These are phyloP conservation scores for Rhynchosporium graminicola DNA, from an alignment of 2,329 filamentous ascomycete genomes.

Conservation along the genomic window DNA sequence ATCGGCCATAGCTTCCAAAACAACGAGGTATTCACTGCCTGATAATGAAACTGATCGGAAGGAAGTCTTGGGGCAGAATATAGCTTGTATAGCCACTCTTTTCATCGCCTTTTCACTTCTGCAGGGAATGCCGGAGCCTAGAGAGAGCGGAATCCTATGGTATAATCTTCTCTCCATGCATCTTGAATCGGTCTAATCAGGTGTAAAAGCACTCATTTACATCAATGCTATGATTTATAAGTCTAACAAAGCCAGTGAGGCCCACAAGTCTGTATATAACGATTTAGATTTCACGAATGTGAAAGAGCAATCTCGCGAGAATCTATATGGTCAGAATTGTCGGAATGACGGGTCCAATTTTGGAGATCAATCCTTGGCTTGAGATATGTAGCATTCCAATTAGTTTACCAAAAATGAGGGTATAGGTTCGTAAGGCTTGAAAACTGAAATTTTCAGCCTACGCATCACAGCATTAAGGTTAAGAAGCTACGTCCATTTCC, in stretches of 20 bases:
- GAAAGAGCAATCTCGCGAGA: neutral
- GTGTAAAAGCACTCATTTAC: neutral
- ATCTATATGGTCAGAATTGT: neutral
- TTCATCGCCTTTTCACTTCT: neutral
- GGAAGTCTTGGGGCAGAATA: neutral
- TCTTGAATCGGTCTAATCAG: neutral
- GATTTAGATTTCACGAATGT: neutral
- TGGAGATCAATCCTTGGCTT: slow-evolving; percentile 1
- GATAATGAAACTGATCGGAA: neutral
- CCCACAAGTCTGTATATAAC: neutral
- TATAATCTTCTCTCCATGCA: neutral
- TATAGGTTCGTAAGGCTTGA: neutral
- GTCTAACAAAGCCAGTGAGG: neutral
- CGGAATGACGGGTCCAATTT: neutral
- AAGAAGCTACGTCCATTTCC: neutral
- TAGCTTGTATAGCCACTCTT: neutral
- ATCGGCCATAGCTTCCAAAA: neutral
- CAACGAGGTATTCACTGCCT: neutral
- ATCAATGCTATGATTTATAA: neutral
- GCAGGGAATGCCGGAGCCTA: neutral
- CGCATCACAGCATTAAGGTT: neutral
- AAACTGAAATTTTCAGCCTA: neutral
- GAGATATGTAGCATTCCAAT: neutral
- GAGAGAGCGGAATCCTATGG: neutral
- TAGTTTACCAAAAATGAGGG: neutral